Evolutionary conservation across 1,284 basidiomycete species (phyloP), one percentile per base, ranked within the genome.

Genomic region (Thelephora terrestris): DNA sequence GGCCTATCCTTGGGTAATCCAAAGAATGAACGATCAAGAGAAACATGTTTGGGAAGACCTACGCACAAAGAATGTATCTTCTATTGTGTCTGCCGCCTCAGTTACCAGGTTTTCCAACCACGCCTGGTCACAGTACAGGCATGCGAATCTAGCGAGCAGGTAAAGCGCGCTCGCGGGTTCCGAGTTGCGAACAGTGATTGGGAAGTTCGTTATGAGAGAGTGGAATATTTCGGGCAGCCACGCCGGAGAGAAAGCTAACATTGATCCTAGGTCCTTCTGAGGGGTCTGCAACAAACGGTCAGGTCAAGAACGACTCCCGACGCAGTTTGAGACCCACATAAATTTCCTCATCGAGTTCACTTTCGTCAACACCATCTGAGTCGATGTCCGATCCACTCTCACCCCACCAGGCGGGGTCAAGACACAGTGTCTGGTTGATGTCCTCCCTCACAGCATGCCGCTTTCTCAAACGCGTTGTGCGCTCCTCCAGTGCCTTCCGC

Each of bases 51-150:
- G 36, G 35, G 46, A 45, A n/a, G 49, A 25, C 40, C 23, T 4
- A 71, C 90, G 70, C 63, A 94, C 91, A 63, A 94, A 95, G 54
- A 96, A 86, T 16, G 79, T 80, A 47, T 90, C 86, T 65, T 99
- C 94, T 42, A 99, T 94, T 32, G 83, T 74, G 62, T 97, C 92
- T 25, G 94, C 86, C 0, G 91, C 89, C 12, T 89, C 87, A 36
- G 93, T 79, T 47, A 98, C 76, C 43, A 99, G 72, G 61, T 95
- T 92, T 64, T 97, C 94, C 21, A 97, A 71, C 85, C 93, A 92
- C 4, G 76, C 78, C 56, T 87, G 82, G 64, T 92, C 90, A 58
- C 91, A 92, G 16, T 79, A 82, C 48, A 91, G 69, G 55, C 81
- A 83, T 21, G 91, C 91, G 65, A 94, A 95, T 42, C 89, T 79